These are phyloP conservation scores for Hypoxylon sp. DNA, from an alignment of 2,329 filamentous ascomycete genomes.

Conservation along the genomic window DNA sequence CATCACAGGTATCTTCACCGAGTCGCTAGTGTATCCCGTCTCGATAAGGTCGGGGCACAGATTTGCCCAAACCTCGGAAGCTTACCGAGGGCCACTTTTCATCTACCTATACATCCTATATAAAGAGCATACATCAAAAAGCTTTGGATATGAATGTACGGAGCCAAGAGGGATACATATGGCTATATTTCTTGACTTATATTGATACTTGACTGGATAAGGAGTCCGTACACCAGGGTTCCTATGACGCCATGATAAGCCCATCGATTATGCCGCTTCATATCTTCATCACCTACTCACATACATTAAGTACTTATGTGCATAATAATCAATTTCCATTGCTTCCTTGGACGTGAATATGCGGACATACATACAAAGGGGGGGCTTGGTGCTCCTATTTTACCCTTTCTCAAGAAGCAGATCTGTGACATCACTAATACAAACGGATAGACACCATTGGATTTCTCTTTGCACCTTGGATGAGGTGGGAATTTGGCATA, in stretches of 20 bases:
- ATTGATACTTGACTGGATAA: background rate
- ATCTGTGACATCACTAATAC: background rate
- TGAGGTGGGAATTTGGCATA: background rate
- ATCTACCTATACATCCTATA: background rate
- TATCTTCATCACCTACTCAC: background rate
- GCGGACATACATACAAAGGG: background rate
- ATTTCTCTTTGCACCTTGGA: background rate
- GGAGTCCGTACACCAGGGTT: background rate
- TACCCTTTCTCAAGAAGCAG: background rate
- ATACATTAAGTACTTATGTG: background rate
- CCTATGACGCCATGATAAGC: background rate
- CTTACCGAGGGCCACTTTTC: background rate
- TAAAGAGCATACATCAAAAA: background rate
- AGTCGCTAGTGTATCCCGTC: background rate
- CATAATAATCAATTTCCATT: background rate
- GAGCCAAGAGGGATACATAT: background rate
- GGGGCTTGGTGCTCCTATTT: background rate
- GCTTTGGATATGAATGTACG: background rate
- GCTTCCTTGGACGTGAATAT: background rate
- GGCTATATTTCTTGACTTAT: background rate
- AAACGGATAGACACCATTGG: background rate
- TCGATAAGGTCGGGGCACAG: background rate
- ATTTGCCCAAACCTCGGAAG: background rate
- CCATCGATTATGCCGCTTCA: background rate
- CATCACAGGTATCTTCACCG: no score